These are phyloP conservation scores for Leishmania major DNA, from an alignment of 208 protist species.

Conservation along the genomic window DNA sequence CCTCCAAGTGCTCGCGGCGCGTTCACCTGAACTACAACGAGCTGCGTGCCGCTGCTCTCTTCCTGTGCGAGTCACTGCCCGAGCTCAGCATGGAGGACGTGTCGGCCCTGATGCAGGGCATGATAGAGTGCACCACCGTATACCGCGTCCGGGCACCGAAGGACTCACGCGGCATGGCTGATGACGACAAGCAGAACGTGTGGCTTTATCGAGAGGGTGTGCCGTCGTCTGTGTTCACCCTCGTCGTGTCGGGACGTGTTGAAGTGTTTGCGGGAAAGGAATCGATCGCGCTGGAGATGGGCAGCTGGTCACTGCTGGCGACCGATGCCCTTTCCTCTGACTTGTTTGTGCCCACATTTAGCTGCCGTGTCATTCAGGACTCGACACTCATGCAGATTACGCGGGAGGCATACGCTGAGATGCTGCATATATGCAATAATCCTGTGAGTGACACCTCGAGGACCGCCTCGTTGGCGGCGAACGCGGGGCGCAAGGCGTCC, in stretches of 20 bases:
- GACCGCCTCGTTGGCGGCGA: conserved; percentile 15
- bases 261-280: conserved; percentile 89
- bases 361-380: conserved; percentile 89
- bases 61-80: conserved; percentile 80
- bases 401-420: conserved; percentile 54
- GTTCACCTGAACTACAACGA: conserved; percentile 86
- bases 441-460: conserved; percentile 15
- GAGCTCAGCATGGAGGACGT: conserved; percentile 70
- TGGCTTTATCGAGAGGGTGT: conserved; percentile 90
- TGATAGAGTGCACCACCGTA: conserved; percentile 60
- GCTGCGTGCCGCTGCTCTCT: conserved; percentile 80
- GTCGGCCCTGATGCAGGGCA: conserved; percentile 48
- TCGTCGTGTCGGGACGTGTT: conserved; percentile 84
- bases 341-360: conserved; percentile 81
- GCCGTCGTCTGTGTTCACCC: conserved; percentile 80
- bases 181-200: conserved; percentile 86
- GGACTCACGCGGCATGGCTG: conserved; percentile 72
- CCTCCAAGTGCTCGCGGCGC: conserved; percentile 70
- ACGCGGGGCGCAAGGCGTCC: conserved; percentile 2
- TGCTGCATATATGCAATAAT: conserved; percentile 52
- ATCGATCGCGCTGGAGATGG: conserved; percentile 80
- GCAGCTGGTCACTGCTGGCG: conserved; percentile 85
- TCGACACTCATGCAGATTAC: conserved; percentile 87
- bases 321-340: conserved; percentile 62
- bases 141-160: conserved; percentile 79